Conservation (phyloP, 2,329 filamentous ascomycete genomes). For the Colletotrichum musae region DNA sequence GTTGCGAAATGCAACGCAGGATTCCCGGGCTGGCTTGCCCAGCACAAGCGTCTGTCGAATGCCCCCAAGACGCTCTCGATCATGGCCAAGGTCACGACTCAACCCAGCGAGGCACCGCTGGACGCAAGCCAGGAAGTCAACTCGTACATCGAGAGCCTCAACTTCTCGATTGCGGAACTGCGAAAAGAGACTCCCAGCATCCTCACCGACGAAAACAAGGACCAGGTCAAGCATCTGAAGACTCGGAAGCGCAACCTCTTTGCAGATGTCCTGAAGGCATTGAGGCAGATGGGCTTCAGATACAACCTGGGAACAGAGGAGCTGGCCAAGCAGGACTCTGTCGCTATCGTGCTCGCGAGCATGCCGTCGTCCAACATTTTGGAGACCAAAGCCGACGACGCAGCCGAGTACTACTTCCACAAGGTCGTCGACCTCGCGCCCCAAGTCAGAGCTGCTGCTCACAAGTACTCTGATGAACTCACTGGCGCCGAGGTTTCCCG, state of each 20-base stretch:
- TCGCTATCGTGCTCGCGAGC: conserved; percentile 76
- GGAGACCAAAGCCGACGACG: conserved; percentile 49
- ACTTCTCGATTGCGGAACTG: conserved; percentile 78
- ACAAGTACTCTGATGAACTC: conserved; percentile 87
- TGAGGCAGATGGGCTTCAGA: conserved; percentile 91
- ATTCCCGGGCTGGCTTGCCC: conserved; percentile 57
- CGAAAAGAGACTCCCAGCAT: conserved; percentile 85
- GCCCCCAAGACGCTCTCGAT: conserved; percentile 77
- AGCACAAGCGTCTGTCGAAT: conserved; percentile 79
- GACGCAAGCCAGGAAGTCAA: conserved; percentile 60
- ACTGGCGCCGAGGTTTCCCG: conserved; percentile 84
- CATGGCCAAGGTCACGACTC: conserved; percentile 75
- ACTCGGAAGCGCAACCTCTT: conserved; percentile 91
- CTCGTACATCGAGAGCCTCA: conserved; percentile 78
- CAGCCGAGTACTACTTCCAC: conserved; percentile 82
- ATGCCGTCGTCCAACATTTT: conserved; percentile 45
- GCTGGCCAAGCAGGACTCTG: conserved; percentile 80
- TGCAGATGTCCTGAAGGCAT: conserved; percentile 85
- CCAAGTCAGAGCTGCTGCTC: conserved; percentile 74
- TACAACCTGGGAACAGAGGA: conserved; percentile 83
- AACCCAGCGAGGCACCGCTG: conserved; percentile 17
- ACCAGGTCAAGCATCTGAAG: conserved; percentile 89
- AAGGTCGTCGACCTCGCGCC: conserved; percentile 82
- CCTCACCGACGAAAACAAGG: conserved; percentile 91
- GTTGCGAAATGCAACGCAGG: conserved; percentile 50